Evolutionary conservation across 306 rosid species (phyloP).

Genomic region (Prunus salicina): DNA sequence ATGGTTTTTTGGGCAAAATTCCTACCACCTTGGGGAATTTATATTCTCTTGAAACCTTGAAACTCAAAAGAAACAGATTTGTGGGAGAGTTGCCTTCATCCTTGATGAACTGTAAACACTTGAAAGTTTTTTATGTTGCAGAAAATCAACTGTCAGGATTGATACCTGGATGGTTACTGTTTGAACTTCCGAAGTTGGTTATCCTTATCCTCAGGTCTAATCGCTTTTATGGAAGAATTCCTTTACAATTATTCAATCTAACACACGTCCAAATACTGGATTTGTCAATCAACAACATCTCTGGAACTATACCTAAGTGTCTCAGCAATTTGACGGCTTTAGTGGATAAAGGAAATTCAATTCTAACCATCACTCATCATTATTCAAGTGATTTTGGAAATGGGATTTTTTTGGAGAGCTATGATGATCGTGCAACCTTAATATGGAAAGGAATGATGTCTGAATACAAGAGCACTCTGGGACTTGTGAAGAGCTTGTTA

Average conservation of each 20-base stretch:
- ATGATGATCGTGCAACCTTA: background rate
- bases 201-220: background rate
- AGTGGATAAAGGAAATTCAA: background rate
- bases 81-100: background rate
- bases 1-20: background rate
- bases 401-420: no score
- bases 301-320: background rate
- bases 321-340: background rate
- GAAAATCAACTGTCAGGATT: conserved; percentile 9
- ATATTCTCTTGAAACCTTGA: background rate
- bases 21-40: background rate
- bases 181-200: background rate
- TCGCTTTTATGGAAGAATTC: background rate
- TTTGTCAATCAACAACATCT: background rate
- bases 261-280: background rate
- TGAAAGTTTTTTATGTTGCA: background rate
- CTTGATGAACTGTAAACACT: background rate
- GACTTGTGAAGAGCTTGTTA: no score
- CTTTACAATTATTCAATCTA: background rate
- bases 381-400: no score
- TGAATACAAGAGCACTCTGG: no score
- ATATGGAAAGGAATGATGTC: background rate
- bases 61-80: background rate
- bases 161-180: background rate
- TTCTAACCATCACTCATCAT: background rate